phyloP scores from a whole-genome alignment of 192 early-diverging fungal genomes.

The Podila verticillata region DNA sequence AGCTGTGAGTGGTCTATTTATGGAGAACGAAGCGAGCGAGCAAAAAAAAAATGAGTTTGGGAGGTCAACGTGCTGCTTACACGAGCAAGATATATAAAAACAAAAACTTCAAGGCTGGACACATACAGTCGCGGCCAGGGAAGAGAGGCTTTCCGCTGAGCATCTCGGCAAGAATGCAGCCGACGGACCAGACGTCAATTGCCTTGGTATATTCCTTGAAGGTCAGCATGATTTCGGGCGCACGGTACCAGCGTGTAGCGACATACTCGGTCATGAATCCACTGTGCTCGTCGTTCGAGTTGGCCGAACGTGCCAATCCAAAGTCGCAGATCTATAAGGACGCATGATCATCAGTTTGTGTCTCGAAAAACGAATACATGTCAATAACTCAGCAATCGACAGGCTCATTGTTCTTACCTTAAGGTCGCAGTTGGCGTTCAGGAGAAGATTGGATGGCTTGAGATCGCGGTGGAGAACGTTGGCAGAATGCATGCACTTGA shows the following conservation, averaged over 20 bases:
- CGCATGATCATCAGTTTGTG: not conserved
- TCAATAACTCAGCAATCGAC: not conserved
- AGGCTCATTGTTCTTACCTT: constrained; percentile 56
- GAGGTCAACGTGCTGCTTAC: no score
- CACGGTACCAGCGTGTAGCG: constrained; percentile 94
- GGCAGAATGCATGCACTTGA: constrained; percentile 99
- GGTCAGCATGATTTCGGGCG: constrained; percentile 96
- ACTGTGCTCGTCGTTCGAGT: constrained; percentile 81
- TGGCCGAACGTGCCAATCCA: constrained; percentile 93
- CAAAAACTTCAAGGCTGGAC: not conserved
- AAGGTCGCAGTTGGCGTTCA: constrained; percentile 93
- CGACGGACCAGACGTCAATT: constrained; percentile 93
- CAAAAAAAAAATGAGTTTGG: no score
- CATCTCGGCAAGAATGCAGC: constrained; percentile 90
- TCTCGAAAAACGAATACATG: not conserved
- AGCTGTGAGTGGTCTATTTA: constrained; percentile 90
- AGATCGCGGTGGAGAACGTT: constrained; percentile 98
- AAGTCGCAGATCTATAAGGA: constrained; percentile 92
- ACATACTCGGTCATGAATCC: constrained; percentile 98
- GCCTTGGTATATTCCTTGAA: constrained; percentile 99
- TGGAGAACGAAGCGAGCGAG: not conserved
- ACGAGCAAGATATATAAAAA: not conserved
- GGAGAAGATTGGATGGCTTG: constrained; percentile 91
- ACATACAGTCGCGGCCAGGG: constrained; percentile 79
- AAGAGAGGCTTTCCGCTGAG: constrained; percentile 83